These are phyloP conservation scores for Tanacetum coccineum DNA, from an alignment of 129 eudicot genomes.

Conservation along the genomic window DNA sequence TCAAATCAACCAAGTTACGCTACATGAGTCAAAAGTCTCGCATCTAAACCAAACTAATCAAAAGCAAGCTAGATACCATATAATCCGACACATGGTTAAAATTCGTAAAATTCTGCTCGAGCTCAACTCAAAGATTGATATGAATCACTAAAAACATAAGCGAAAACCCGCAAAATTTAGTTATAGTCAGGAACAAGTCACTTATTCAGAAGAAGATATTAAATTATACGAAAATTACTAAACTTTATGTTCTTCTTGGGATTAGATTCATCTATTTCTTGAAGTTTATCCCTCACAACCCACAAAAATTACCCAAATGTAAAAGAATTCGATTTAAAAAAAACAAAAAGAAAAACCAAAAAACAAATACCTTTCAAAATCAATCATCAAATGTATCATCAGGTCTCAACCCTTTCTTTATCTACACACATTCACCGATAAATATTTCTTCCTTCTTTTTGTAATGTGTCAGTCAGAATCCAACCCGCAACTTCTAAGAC, in stretches of 20 bases:
- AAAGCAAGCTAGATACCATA: too few species aligned
- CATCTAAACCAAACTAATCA: too few species aligned
- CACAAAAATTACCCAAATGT: constrained; percentile 44
- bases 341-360: too few species aligned
- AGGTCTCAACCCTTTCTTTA: constrained; percentile 33
- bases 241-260: constrained; percentile 51
- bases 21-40: too few species aligned
- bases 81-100: not conserved
- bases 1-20: too few species aligned
- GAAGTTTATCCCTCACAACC: constrained; percentile 48
- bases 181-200: constrained; percentile 2
- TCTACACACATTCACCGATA: constrained; percentile 55
- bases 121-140: too few species aligned
- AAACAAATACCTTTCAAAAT: constrained; percentile 47
- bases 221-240: constrained; percentile 37
- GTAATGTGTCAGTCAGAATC: constrained; percentile 47
- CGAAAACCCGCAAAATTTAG: too few species aligned
- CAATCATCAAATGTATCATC: constrained; percentile 45
- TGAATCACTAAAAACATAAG: too few species aligned
- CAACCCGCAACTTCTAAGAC: constrained; percentile 75
- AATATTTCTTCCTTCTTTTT: constrained; percentile 21
- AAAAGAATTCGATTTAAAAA: constrained; percentile 36
- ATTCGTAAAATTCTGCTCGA: not conserved
- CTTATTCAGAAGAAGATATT: constrained; percentile 37
- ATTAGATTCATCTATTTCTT: constrained; percentile 36